A percentile compares a stretch with the other conserved stretches of the same genome.
Conservation (phyloP, 2,329 filamentous ascomycete genomes). For the Zasmidium citrigriseum region DNA sequence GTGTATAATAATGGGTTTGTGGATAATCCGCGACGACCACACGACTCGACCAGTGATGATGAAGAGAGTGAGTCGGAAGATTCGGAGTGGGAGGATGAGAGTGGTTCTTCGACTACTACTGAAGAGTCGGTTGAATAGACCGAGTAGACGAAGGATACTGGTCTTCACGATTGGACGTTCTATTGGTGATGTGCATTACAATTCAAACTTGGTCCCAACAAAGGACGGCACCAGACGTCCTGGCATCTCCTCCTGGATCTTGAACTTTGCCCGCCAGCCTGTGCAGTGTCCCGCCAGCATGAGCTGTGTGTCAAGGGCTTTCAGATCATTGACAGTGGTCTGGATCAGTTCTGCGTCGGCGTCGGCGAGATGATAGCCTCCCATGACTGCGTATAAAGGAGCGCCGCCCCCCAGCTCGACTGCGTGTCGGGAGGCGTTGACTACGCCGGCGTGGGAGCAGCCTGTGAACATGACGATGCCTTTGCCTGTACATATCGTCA, state of each 20-base stretch:
- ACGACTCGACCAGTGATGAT: neutral
- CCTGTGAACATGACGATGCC: slow-evolving; percentile 33
- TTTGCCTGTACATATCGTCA: slow-evolving; percentile 20
- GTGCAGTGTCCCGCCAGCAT: slow-evolving; percentile 31
- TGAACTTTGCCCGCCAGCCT: slow-evolving; percentile 32
- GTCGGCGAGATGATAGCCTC: slow-evolving; percentile 33
- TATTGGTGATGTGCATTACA: too few relatives aligned
- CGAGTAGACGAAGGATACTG: too few relatives aligned
- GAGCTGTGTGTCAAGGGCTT: slow-evolving; percentile 24
- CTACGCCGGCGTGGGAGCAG: slow-evolving; percentile 31
- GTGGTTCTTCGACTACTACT: neutral
- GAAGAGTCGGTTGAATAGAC: too few relatives aligned
- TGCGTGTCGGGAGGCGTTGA: slow-evolving; percentile 28
- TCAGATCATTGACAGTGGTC: slow-evolving; percentile 24
- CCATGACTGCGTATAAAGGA: slow-evolving; percentile 32
- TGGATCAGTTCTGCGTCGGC: slow-evolving; percentile 24
- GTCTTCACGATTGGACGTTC: too few relatives aligned
- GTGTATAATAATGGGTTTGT: slow-evolving; percentile 4
- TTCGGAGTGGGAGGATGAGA: slow-evolving; percentile 7
- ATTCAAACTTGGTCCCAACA: slow-evolving; percentile 27
- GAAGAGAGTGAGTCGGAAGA: slow-evolving; percentile 4
- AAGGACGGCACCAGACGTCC: slow-evolving; percentile 29
- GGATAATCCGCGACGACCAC: neutral
- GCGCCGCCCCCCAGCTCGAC: slow-evolving; percentile 22
- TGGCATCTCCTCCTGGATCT: slow-evolving; percentile 28